A percentile compares a stretch with the other conserved stretches of the same genome.
Evolutionary conservation across 2,329 filamentous ascomycete genomes (phyloP).

Genomic region (Scedosporium apiospermum): DNA sequence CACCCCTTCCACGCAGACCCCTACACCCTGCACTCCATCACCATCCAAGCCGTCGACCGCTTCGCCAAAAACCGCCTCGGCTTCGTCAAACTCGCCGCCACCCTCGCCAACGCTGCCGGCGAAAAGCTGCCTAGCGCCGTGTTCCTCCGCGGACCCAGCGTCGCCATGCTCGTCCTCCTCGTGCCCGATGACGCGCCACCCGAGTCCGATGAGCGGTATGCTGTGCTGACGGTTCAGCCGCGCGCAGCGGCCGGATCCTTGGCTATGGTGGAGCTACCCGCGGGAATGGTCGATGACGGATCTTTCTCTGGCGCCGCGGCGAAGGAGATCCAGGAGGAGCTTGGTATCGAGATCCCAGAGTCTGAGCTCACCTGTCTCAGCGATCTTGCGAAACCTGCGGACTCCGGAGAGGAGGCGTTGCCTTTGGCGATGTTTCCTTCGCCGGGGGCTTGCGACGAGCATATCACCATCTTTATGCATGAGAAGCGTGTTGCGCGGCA

Average conservation of each 20-base stretch:
- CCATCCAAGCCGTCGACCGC: constrained; percentile 43
- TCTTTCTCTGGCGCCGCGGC: constrained; percentile 49
- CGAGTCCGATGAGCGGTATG: constrained; percentile 35
- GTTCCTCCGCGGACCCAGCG: constrained; percentile 50
- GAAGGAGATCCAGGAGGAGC: constrained; percentile 51
- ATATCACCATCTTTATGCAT: constrained; percentile 47
- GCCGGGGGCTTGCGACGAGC: constrained; percentile 51
- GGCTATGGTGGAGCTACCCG: constrained; percentile 46
- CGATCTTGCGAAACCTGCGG: constrained; percentile 31
- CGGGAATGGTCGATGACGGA: constrained; percentile 48
- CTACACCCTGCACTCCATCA: constrained; percentile 40
- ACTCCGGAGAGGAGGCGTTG: constrained; percentile 22
- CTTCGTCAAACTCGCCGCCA: constrained; percentile 46
- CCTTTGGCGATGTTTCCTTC: constrained; percentile 46
- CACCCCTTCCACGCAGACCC: constrained; percentile 46
- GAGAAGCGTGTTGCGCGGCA: constrained; percentile 40
- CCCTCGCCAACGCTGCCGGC: constrained; percentile 35
- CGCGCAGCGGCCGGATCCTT: constrained; percentile 46
- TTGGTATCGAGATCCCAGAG: constrained; percentile 41
- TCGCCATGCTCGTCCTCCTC: constrained; percentile 50
- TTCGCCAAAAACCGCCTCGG: constrained; percentile 39
- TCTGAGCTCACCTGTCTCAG: constrained; percentile 40
- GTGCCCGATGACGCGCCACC: constrained; percentile 36
- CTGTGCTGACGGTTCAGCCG: constrained; percentile 50
- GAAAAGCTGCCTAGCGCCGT: constrained; percentile 43